Base-by-base conservation (phyloP, 768 basidiomycete species). In the Strobilomyces confusus region DNA sequence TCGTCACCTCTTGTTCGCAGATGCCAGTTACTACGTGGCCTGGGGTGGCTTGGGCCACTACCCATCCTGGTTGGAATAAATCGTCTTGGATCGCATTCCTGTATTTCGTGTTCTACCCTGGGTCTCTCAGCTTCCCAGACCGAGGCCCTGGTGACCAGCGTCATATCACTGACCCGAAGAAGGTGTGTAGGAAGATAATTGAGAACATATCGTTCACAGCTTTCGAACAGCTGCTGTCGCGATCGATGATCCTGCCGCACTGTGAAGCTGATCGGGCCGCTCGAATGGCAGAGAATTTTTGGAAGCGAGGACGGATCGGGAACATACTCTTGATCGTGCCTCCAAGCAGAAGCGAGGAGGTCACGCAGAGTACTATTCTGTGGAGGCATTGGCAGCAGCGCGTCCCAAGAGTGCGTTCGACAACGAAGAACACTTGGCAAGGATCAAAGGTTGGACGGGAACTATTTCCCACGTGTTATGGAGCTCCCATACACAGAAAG, bases 151-250 rank as follows among this genome's bases (percentile, higher is more conserved):
- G 47, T 49, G 2, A 63, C 37, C 12, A 60, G 49, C 17, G 33
- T 29, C 61, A 52, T 66, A 9, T 63, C 62, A 22, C 44, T 37
- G 30, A 63, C 48, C 29, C 52, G 46, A 33, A 64, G 49, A 13
- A 63, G 52, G 20, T 46, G 55, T 4, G 61, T 40, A 23, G 64
- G 63, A 25, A 63, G 44, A 17, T 57, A 50, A n/a, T 63, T 66
- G 26, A 54, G 42, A 20, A 60, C 51, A 17, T 58, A 64, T 44
- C 29, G 57, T 47, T 58, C 57, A 11, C 58, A 58, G 13, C 9
- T 32, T 32, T 49, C 56, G 9, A 58, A 47, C 8, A 58, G 38
- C 37, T 45, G 56, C 12, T n/a, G 58, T 9, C 2, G 44, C 5
- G 38, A 45, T 23, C 1, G 56, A 29, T 29, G 14, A 26, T 38